Conservation (phyloP, 805 yeast genomes). For the Kluyveromyces starmeri region DNA sequence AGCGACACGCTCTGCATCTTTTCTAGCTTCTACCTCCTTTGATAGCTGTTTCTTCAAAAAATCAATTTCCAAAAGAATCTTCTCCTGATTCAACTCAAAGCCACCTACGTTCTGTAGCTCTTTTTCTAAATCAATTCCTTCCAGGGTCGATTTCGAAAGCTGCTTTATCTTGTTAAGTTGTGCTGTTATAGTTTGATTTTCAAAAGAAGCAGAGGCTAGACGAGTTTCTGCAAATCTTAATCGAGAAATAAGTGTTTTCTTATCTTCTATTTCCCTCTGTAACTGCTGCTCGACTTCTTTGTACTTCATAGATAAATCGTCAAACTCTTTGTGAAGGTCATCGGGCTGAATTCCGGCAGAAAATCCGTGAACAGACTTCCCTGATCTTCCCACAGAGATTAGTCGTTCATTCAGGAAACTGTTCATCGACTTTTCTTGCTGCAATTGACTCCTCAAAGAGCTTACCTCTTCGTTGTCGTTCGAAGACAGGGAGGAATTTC, state of each 20-base stretch:
- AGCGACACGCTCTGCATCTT: constrained; percentile 41
- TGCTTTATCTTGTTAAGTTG: constrained; percentile 33
- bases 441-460: constrained; percentile 36
- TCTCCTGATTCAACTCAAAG: constrained; percentile 25
- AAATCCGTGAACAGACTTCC: constrained; percentile 20
- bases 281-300: constrained; percentile 44
- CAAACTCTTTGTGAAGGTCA: constrained; percentile 32
- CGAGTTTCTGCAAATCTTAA: constrained; percentile 51
- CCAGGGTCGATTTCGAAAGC: constrained; percentile 18
- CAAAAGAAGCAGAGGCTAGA: constrained; percentile 56
- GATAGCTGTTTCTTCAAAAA: constrained; percentile 40
- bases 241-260: constrained; percentile 44
- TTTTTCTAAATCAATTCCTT: constrained; percentile 21
- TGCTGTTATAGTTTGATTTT: constrained; percentile 41
- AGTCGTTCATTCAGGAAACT: constrained; percentile 24
- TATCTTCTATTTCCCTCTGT: constrained; percentile 37
- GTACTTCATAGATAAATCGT: constrained; percentile 40
- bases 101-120: constrained; percentile 13
- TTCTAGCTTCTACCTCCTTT: constrained; percentile 42
- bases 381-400: constrained; percentile 25
- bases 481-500: constrained; percentile 29
- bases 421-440: constrained; percentile 29
- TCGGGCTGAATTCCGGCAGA: constrained; percentile 18
- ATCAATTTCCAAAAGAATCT: constrained; percentile 36
- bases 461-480: constrained; percentile 28